Evolutionary conservation across 2,329 filamentous ascomycete genomes (phyloP).

Genomic region (Septoria linicola): DNA sequence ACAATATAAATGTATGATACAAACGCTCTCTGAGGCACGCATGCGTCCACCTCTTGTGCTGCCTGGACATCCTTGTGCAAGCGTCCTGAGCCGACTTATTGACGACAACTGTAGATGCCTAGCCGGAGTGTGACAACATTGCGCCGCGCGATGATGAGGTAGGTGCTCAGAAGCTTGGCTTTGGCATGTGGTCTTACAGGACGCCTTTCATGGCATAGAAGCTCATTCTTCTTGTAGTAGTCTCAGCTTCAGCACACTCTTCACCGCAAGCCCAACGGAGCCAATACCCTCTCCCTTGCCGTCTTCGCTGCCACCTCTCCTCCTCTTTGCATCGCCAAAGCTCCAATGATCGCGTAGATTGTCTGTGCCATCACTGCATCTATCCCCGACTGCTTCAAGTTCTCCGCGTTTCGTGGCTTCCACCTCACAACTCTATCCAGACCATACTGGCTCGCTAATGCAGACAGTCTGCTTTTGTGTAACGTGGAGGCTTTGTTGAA

Average conservation of each 20-base stretch:
- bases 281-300: conserved; percentile 73
- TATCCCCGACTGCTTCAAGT: conserved; percentile 70
- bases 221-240: too few species aligned
- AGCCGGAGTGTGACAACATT: too few species aligned
- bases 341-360: conserved; percentile 82
- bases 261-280: conserved; percentile 57
- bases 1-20: conserved; percentile 14
- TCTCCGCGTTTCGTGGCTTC: conserved; percentile 75
- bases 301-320: conserved; percentile 72
- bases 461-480: conserved; percentile 63
- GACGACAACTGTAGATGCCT: too few species aligned
- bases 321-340: conserved; percentile 83
- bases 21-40: too few species aligned
- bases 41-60: too few species aligned
- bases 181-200: too few species aligned
- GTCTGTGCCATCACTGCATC: conserved; percentile 73
- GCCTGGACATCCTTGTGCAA: too few species aligned
- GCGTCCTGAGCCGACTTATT: too few species aligned
- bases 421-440: conserved; percentile 77
- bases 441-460: conserved; percentile 68
- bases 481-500: conserved; percentile 62
- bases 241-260: too few species aligned
- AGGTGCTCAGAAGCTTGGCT: too few species aligned
- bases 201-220: too few species aligned
- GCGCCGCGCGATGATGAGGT: too few species aligned